Evolutionary conservation across 192 early-diverging fungal genomes (phyloP).

Genomic region (Oehlia diaphana): DNA sequence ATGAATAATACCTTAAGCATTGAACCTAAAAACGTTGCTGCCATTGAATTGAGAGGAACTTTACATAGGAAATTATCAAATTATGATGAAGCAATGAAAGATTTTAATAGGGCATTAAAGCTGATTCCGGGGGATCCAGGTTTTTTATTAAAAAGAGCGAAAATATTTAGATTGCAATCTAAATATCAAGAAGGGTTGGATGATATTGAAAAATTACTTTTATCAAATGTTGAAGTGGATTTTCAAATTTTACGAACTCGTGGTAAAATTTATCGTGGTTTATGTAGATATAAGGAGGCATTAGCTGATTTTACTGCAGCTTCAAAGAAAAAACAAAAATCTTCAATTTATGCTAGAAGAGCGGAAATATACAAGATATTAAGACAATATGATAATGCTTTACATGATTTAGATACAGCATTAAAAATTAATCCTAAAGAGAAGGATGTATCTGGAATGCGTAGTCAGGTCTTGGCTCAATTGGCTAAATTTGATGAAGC

Average conservation of each 20-base stretch:
- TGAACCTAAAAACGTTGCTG: background rate
- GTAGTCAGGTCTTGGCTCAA: conserved; percentile 5
- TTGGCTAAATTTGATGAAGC: conserved; percentile 4
- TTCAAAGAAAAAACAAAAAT: background rate
- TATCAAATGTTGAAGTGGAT: background rate
- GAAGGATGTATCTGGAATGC: background rate
- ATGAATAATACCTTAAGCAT: background rate
- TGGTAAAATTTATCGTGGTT: background rate
- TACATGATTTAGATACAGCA: background rate
- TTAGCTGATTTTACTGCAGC: conserved; percentile 15
- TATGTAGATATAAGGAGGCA: conserved; percentile 15
- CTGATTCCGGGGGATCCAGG: background rate
- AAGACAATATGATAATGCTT: conserved; percentile 1
- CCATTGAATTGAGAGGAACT: background rate
- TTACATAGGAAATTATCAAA: background rate
- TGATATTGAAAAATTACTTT: conserved; percentile 3
- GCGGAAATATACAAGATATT: background rate
- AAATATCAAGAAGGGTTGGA: background rate
- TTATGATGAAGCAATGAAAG: conserved; percentile 12
- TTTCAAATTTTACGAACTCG: background rate
- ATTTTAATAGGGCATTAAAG: conserved; percentile 9
- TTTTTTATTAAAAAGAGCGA: background rate
- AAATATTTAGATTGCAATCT: background rate
- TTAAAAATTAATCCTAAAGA: background rate
- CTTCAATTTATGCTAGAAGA: background rate